A percentile compares a stretch with the other conserved stretches of the same genome.
Evolutionary conservation across 129 eudicot genomes (phyloP).

Genomic region (Cynara cardunculus): DNA sequence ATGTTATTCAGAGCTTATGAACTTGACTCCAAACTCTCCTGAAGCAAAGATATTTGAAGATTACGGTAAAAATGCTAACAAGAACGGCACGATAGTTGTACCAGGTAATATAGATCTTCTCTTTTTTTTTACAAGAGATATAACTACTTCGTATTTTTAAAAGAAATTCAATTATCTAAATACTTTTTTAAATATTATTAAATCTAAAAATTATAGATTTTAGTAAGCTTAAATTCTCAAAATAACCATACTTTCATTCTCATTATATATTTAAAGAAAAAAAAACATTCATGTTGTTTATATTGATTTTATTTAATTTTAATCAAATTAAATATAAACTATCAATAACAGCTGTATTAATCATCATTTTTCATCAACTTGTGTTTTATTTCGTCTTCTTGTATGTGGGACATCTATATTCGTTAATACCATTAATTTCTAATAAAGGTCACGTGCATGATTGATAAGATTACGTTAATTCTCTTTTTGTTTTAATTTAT

Average conservation of each 20-base stretch:
- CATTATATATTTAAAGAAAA: not conserved
- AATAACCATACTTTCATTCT: not conserved
- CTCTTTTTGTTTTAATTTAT: not conserved
- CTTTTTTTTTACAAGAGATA: no score
- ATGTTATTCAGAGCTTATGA: conserved; percentile 44
- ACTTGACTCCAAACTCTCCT: conserved; percentile 56
- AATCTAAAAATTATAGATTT: not conserved
- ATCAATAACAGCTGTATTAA: not conserved
- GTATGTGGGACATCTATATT: not conserved
- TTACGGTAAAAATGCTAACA: conserved; percentile 37
- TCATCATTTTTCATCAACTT: not conserved
- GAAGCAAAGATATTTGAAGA: conserved; percentile 66
- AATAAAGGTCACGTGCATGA: not conserved
- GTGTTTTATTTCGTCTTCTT: not conserved
- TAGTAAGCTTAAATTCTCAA: not conserved
- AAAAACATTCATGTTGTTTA: not conserved
- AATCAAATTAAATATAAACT: not conserved
- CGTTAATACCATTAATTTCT: not conserved
- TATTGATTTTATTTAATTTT: not conserved
- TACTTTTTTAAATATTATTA: not conserved
- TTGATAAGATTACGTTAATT: not conserved
- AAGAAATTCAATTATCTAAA: not conserved
- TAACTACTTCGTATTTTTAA: no score
- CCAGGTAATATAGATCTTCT: conserved; percentile 14
- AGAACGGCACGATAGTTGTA: conserved; percentile 13